phyloP scores from a whole-genome alignment of 768 basidiomycete genomes.

The Lentinula sp. region DNA sequence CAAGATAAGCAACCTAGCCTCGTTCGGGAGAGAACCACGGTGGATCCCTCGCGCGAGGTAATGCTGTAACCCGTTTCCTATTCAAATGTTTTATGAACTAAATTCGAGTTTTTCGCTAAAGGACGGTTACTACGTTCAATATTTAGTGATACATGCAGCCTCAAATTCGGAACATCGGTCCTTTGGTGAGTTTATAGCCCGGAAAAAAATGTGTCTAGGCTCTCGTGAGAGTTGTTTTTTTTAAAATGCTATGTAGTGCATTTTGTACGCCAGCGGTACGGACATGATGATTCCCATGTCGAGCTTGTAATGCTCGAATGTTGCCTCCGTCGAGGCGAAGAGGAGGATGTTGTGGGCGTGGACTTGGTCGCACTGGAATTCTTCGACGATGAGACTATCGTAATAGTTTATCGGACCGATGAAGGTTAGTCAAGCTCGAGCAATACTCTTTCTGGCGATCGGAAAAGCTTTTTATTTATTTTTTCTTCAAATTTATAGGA shows the following conservation, averaged over 20 bases:
- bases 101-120: neutral
- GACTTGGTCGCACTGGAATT: conserved; percentile 66
- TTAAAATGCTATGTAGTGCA: conserved; percentile 35
- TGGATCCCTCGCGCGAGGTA: neutral
- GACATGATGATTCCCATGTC: conserved; percentile 30
- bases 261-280: conserved; percentile 48
- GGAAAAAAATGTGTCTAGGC: neutral
- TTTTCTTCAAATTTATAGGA: conserved; percentile 23
- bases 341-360: conserved; percentile 27
- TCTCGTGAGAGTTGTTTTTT: conserved; percentile 10
- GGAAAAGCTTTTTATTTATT: neutral
- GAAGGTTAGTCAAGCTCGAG: conserved; percentile 41
- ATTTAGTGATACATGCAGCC: conserved; percentile 43
- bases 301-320: conserved; percentile 53
- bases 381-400: conserved; percentile 68
- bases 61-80: neutral
- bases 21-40: conserved; percentile 2
- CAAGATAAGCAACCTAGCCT: neutral
- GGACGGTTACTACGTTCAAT: conserved; percentile 41
- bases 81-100: neutral
- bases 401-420: conserved; percentile 53
- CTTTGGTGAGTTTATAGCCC: conserved; percentile 35
- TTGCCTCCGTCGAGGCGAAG: conserved; percentile 34
- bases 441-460: conserved; percentile 20
- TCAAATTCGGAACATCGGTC: conserved; percentile 28